These are phyloP conservation scores for Oenanthe sinensis DNA, from an alignment of 129 eudicot genomes.

Conservation along the genomic window DNA sequence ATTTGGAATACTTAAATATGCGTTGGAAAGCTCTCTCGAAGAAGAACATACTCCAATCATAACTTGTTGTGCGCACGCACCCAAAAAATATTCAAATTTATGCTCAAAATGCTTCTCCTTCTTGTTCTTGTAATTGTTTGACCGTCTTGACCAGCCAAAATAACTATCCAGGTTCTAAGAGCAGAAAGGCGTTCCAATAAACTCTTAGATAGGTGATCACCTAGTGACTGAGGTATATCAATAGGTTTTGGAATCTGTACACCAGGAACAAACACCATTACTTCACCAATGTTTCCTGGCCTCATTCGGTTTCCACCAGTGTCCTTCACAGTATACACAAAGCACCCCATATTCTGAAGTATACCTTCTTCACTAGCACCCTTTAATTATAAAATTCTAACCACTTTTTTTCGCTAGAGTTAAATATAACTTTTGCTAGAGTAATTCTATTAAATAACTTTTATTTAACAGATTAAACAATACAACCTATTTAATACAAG, in stretches of 20 bases:
- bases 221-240: conserved; percentile 60
- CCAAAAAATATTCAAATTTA: no score
- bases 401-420: neutral
- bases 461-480: neutral
- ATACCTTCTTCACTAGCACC: neutral
- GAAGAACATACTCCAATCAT: no score
- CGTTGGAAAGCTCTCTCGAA: no score
- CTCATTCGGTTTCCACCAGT: conserved; percentile 66
- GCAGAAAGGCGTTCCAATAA: conserved; percentile 74
- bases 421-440: no score
- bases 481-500: neutral
- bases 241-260: conserved; percentile 77
- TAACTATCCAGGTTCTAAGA: conserved; percentile 82
- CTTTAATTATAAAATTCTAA: neutral
- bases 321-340: conserved; percentile 69
- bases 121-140: conserved; percentile 84
- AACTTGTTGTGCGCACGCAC: no score
- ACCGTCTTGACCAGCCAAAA: conserved; percentile 92
- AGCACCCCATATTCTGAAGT: conserved; percentile 51
- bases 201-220: conserved; percentile 53
- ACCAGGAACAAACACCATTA: conserved; percentile 84
- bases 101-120: conserved; percentile 62
- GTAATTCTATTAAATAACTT: neutral
- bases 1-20: no score
- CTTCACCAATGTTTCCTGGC: conserved; percentile 89